Percentiles rank a stretch among this genome's conserved stretches.
Conservation (phyloP, 768 basidiomycete species). For the Lactarius quietus region DNA sequence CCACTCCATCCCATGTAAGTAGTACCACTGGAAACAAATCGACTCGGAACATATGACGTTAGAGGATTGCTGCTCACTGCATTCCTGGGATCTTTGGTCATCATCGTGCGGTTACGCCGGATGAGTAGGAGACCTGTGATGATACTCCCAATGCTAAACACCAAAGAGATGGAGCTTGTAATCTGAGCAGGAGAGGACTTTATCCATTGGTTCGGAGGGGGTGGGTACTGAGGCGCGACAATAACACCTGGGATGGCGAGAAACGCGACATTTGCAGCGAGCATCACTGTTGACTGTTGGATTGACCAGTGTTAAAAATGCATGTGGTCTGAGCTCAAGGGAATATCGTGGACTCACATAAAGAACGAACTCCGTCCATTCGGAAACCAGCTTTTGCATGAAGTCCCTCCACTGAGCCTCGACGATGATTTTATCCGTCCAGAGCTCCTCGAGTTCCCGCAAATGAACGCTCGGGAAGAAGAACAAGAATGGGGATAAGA, state of each 20-base stretch:
- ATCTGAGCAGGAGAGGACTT: slow-evolving; percentile 44
- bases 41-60: slow-evolving; percentile 1
- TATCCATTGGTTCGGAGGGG: slow-evolving; percentile 17
- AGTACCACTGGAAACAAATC: slow-evolving; percentile 27
- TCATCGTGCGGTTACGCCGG: slow-evolving; percentile 42
- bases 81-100: slow-evolving; percentile 31
- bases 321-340: too few relatives aligned
- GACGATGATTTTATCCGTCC: not conserved
- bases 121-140: slow-evolving; percentile 46
- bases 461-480: not conserved
- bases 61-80: slow-evolving; percentile 18
- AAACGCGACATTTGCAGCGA: too few relatives aligned
- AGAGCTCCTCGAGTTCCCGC: not conserved
- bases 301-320: too few relatives aligned
- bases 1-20: slow-evolving; percentile 29
- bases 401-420: not conserved
- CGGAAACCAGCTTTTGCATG: not conserved
- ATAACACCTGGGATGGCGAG: slow-evolving; percentile 7
- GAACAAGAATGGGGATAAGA: not conserved
- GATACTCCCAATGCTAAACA: slow-evolving; percentile 47
- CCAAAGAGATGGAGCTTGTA: slow-evolving; percentile 47
- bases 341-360: too few relatives aligned
- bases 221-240: slow-evolving; percentile 1
- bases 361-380: not conserved
- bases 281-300: too few relatives aligned